phyloP scores from a whole-genome alignment of 108 stramenopile species.

The Cyclostephanos invisitatus region DNA sequence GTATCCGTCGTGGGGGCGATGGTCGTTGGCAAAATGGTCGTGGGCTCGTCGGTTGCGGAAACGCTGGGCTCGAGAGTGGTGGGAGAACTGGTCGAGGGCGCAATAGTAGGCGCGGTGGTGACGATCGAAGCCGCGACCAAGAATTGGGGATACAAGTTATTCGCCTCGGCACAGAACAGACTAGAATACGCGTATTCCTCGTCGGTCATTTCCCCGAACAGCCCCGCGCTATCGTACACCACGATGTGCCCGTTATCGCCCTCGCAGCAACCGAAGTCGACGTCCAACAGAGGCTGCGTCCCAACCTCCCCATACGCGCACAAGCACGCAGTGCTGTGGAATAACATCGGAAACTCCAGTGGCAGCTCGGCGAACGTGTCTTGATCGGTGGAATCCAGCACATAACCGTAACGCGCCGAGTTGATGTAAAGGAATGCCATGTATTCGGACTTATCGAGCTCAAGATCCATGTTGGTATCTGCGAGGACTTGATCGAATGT shows the following conservation, averaged over 20 bases:
- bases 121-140: neutral
- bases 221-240: neutral
- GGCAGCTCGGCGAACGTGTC: constrained; percentile 7
- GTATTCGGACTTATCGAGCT: constrained; percentile 14
- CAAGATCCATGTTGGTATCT: constrained; percentile 20
- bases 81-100: neutral
- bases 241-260: constrained; percentile 21
- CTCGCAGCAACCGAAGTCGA: constrained; percentile 7
- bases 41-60: too few species aligned
- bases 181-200: constrained; percentile 11
- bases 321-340: constrained; percentile 28
- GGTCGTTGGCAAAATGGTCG: neutral
- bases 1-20: neutral
- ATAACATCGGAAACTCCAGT: constrained; percentile 26
- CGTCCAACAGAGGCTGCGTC: neutral
- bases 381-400: neutral
- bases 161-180: constrained; percentile 24
- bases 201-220: constrained; percentile 8
- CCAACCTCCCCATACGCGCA: constrained; percentile 8
- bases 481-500: neutral
- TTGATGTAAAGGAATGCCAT: constrained; percentile 19
- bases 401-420: constrained; percentile 12
- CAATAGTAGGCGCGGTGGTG: neutral
- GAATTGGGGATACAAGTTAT: constrained; percentile 8
- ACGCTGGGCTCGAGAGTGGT: neutral